Base-by-base conservation (phyloP, 768 basidiomycete species). In the Psilocybe cyanescens region DNA sequence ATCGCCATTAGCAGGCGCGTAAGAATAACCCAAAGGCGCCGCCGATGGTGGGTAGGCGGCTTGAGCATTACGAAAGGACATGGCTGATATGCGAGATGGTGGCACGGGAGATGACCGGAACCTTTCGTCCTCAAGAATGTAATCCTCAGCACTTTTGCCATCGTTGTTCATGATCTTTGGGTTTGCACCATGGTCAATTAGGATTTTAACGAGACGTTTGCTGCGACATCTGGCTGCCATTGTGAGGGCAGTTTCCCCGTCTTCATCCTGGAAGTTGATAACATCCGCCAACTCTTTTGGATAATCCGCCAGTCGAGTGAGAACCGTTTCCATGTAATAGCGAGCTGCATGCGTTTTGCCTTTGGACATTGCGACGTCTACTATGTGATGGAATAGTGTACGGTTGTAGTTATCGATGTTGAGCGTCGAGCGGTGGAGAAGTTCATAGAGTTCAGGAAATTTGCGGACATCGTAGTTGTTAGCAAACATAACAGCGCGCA, bases 391-490 rank as follows among this genome's bases (percentile, higher is more conserved):
- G 71, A 99, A 99, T 9, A 99, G 91, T 33, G 97, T 99, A 11
- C 97, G 91, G 71, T 99, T 98, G 71, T 89, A 90, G 73, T 95
- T 92, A 81, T 99, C 97, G 76, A 99, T 99, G 73, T 99, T 98
- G 69, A 99, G 90, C 0, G 97, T 98, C 16, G 96, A 97, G n/a
- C 95, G 91, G 70, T 99, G 97, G 37, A 99, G 77, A 12, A 99
- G 85, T 72, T 99, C 96, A 76, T 97, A 98, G 16, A 99, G 81
- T 74, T 99, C 97, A 2, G 95, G 94, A 69, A 99, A 99, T 75
- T 99, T 99, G 66, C 97, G 92, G 50, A 99, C 92, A 74, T 99
- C 97, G 72, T 99, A 99, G 74, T 99, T 99, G 76, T 99, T 99
- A 53, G 94, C 94, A 74, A 99, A 99, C 97, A 99, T 99, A 68